A percentile compares a stretch with the other conserved stretches of the same genome.
Evolutionary conservation across 306 rosid genomes (phyloP).

Genomic region (Dicorynia guianensis): DNA sequence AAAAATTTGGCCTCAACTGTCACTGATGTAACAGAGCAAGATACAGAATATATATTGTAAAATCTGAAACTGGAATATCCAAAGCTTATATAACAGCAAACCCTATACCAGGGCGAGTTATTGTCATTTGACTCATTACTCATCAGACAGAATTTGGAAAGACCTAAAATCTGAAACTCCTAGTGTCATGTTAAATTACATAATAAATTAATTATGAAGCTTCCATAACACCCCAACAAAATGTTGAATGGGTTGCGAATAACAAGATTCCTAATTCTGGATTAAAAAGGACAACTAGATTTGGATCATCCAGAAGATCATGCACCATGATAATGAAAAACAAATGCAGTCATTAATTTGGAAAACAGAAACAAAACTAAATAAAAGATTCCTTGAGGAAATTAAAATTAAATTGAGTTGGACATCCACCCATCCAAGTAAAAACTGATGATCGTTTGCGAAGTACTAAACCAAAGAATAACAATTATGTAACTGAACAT

Average conservation of each 20-base stretch:
- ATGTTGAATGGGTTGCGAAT: background rate
- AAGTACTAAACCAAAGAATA: background rate
- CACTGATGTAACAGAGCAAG: background rate
- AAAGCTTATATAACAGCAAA: background rate
- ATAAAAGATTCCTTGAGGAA: background rate
- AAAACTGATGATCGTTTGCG: slow-evolving; percentile 1
- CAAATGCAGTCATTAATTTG: background rate
- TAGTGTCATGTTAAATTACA: background rate
- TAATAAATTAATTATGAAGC: background rate
- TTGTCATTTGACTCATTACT: background rate
- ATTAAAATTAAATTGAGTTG: background rate
- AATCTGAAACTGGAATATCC: background rate
- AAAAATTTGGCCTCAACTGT: background rate
- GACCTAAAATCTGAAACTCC: background rate
- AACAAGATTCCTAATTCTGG: background rate
- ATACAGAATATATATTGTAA: background rate
- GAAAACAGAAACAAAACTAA: background rate
- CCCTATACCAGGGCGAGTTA: background rate
- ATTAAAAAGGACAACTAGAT: background rate
- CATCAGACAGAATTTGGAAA: background rate
- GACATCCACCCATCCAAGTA: slow-evolving; percentile 21
- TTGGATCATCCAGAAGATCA: background rate
- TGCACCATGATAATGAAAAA: background rate
- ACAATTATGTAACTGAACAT: background rate
- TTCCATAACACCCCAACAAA: background rate